phyloP scores from a whole-genome alignment of 371 early-diverging fungal genomes.

The Nosema muscidifuracis region DNA sequence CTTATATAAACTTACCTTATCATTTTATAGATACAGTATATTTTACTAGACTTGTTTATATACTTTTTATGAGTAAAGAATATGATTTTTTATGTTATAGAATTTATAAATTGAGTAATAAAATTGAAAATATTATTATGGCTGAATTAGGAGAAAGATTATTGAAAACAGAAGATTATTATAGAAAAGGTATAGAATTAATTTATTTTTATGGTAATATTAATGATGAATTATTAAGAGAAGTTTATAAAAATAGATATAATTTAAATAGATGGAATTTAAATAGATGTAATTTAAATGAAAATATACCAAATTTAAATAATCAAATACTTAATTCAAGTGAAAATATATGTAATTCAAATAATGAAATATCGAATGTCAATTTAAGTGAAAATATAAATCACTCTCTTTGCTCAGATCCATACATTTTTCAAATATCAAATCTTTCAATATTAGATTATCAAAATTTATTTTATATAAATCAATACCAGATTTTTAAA shows the following conservation, averaged over 20 bases:
- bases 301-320: no score
- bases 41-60: background rate
- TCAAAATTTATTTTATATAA: background rate
- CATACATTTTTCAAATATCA: background rate
- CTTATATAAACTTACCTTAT: background rate
- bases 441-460: background rate
- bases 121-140: background rate
- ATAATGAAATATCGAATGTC: no score
- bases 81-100: constrained; percentile 5
- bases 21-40: background rate
- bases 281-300: no score
- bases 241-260: no score
- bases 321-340: no score
- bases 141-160: background rate
- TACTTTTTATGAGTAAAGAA: background rate
- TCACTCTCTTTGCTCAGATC: no score
- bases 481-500: constrained; percentile 1
- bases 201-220: background rate
- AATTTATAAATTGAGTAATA: background rate
- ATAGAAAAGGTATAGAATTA: background rate
- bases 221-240: no score
- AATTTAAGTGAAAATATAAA: no score
- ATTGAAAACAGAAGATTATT: background rate
- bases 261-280: no score
- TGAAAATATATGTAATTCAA: no score